Evolutionary conservation across 1,139 yeast genomes (phyloP).

Genomic region (Kodamaea ohmeri): DNA sequence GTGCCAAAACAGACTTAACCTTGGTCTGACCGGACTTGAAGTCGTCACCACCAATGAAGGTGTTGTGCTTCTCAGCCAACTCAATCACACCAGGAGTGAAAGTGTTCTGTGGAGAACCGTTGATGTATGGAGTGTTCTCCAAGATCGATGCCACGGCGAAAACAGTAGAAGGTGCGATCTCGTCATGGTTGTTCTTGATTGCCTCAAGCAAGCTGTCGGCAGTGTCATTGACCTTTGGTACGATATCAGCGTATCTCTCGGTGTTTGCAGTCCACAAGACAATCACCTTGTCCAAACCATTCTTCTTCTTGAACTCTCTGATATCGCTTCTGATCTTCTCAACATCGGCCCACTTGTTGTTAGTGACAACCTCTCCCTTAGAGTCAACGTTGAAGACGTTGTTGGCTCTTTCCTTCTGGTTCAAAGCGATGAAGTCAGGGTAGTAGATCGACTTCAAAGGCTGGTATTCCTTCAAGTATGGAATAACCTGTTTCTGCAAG

Average conservation of each 20-base stretch:
- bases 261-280: constrained; percentile 98
- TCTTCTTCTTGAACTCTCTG: constrained; percentile 68
- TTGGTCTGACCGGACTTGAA: constrained; percentile 97
- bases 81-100: constrained; percentile 94
- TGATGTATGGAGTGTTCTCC: constrained; percentile 85
- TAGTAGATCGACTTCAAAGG: constrained; percentile 89
- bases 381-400: constrained; percentile 66
- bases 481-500: constrained; percentile 73
- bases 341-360: constrained; percentile 85
- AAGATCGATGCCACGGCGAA: constrained; percentile 92
- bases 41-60: constrained; percentile 95
- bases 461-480: constrained; percentile 57
- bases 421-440: constrained; percentile 95
- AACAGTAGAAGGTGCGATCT: constrained; percentile 86
- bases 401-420: constrained; percentile 90
- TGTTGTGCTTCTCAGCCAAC: constrained; percentile 72
- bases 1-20: constrained; percentile 91
- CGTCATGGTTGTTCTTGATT: constrained; percentile 75
- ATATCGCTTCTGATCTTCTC: constrained; percentile 84
- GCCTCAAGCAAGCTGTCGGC: constrained; percentile 74
- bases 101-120: constrained; percentile 97
- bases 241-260: constrained; percentile 82
- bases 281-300: constrained; percentile 79
- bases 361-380: constrained; percentile 50
- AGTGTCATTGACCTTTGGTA: constrained; percentile 82